Evolutionary conservation across 2,329 filamentous ascomycete species (phyloP).

Genomic region (Biscogniauxia marginata): DNA sequence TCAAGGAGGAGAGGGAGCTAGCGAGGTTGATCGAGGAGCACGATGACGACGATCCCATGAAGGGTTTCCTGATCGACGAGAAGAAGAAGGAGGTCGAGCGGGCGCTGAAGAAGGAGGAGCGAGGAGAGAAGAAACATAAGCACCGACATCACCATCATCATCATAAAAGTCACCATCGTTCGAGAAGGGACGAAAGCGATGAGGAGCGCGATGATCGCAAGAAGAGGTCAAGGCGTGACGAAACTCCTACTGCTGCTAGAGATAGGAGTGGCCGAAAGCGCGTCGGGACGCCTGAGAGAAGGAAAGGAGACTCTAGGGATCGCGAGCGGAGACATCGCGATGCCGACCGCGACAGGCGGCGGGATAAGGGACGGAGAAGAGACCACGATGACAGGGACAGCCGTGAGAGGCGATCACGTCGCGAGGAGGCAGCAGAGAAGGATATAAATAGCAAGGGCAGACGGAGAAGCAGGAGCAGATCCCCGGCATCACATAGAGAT

Average conservation of each 20-base stretch:
- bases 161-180: slow-evolving; percentile 45
- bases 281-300: slow-evolving; percentile 29
- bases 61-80: slow-evolving; percentile 81
- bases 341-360: slow-evolving; percentile 26
- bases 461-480: slow-evolving; percentile 43
- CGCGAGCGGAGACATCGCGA: slow-evolving; percentile 32
- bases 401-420: slow-evolving; percentile 13
- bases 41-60: slow-evolving; percentile 98
- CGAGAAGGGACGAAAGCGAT: slow-evolving; percentile 31
- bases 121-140: slow-evolving; percentile 45
- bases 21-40: slow-evolving; percentile 72
- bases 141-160: slow-evolving; percentile 39
- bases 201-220: slow-evolving; percentile 20
- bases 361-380: slow-evolving; percentile 20
- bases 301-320: slow-evolving; percentile 28
- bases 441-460: slow-evolving; percentile 30
- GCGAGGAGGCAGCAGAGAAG: slow-evolving; percentile 17
- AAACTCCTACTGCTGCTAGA: slow-evolving; percentile 29
- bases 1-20: slow-evolving; percentile 82
- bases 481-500: slow-evolving; percentile 35
- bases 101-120: slow-evolving; percentile 57
- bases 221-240: slow-evolving; percentile 39
- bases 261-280: slow-evolving; percentile 22
- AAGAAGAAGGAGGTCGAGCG: slow-evolving; percentile 85
- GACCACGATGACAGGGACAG: slow-evolving; percentile 24